Evolutionary conservation across 108 stramenopile genomes (phyloP), one percentile per base, ranked within the genome.

Genomic region (Mediolabrus comicus): DNA sequence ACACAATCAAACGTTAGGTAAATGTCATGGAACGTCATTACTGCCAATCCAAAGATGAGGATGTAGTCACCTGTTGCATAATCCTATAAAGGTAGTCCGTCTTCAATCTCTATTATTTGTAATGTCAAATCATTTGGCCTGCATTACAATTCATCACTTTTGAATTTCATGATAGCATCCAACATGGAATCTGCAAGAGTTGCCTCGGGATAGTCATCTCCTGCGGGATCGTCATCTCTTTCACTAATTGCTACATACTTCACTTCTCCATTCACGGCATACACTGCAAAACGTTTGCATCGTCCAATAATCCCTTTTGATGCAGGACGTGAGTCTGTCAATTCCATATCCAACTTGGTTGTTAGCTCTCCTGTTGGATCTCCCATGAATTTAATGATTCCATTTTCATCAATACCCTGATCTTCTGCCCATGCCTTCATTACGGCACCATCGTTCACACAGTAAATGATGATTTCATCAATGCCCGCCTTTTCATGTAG

Each of bases 241-340:
- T 82, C 81, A 52, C 71, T 64, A 9, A 82, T 53, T 11, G 59
- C 41, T 14, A 82, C 65, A 51, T 59, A 62, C 31, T 78, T 68
- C 17, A 82, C 77, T 24, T 38, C 59, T 9, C 77, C 77, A 56
- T 74, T 65, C 25, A 67, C 67, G 13, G 76, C 81, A 68, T 73
- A 68, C n/a, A 79, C 16, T 4, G 77, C 81, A 72, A 78, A 78
- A 11, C 81, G 57, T 55, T 82, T 82, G 56, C 77, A 82, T 53
- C 81, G 71, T 11, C 70, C 81, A 14, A 74, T 54, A 41, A 77
- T 73, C 4, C 76, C 72, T 26, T 67, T 67, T 32, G 71, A 64
- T 5, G n/a, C 13, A 6, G 81, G 81, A 30, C 81, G 77, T 7
- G 77, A 60, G 64, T 82, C 77, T 29, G 41, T 59, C 46, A 82